phyloP scores from a whole-genome alignment of 805 yeast species.

The Diddensiella santjacobensis region DNA sequence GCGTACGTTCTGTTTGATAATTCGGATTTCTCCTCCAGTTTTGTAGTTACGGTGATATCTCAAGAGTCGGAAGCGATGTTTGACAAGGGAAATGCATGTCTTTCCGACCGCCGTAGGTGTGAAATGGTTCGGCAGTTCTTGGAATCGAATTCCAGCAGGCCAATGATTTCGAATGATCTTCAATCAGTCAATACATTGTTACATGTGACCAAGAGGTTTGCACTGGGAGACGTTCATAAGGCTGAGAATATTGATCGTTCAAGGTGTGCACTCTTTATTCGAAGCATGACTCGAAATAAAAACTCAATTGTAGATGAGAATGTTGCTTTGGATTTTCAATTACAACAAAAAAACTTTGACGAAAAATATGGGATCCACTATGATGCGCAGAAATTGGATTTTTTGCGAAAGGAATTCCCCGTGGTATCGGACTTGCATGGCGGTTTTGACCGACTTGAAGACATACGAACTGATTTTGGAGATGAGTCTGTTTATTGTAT shows the following conservation, averaged over 20 bases:
- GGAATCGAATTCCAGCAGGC: constrained; percentile 1
- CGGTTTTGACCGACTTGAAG: constrained; percentile 13
- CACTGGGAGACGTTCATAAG: constrained; percentile 20
- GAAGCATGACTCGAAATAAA: constrained; percentile 4
- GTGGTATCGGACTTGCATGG: background rate
- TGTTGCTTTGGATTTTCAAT: constrained; percentile 10
- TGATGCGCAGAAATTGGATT: constrained; percentile 10
- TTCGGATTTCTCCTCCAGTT: background rate
- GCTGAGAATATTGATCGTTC: constrained; percentile 18
- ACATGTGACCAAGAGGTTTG: constrained; percentile 19
- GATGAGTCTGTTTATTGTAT: constrained; percentile 69
- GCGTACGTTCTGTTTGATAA: background rate
- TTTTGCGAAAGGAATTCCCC: constrained; percentile 7
- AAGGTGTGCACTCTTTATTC: constrained; percentile 12
- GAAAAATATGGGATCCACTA: constrained; percentile 7
- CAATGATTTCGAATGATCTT: background rate
- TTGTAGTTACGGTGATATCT: background rate
- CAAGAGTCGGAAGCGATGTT: background rate
- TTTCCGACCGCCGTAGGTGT: background rate
- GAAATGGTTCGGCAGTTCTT: background rate
- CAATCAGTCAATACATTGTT: background rate
- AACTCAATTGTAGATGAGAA: constrained; percentile 3
- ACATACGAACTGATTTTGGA: constrained; percentile 10
- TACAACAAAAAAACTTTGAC: background rate
- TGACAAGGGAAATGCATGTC: background rate